These are phyloP conservation scores for Fusarium nematophilum DNA, from an alignment of 2,329 filamentous ascomycete species.

Conservation along the genomic window DNA sequence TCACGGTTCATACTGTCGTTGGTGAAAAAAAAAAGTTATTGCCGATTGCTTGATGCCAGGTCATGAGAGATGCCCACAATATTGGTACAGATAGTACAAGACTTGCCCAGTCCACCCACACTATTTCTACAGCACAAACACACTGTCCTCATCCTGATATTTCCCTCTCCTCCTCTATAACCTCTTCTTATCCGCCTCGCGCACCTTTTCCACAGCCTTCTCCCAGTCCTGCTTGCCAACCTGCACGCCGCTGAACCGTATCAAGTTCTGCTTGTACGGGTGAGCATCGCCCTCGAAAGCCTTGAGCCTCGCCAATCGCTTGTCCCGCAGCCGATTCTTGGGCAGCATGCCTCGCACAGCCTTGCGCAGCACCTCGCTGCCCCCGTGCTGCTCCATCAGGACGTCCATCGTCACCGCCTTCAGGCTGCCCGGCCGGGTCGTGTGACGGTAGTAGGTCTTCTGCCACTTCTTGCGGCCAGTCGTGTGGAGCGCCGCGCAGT, in stretches of 20 bases:
- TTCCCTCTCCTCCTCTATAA: constrained; percentile 53
- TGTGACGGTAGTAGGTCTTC: constrained; percentile 97
- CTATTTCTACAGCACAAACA: constrained; percentile 28
- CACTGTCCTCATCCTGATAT: constrained; percentile 1
- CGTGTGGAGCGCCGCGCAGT: constrained; percentile 86
- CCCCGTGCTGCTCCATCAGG: constrained; percentile 94
- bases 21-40: constrained; percentile 19
- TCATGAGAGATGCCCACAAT: constrained; percentile 44
- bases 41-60: constrained; percentile 42
- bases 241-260: constrained; percentile 73
- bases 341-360: constrained; percentile 98
- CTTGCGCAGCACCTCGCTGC: constrained; percentile 88
- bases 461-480: constrained; percentile 94
- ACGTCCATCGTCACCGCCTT: constrained; percentile 93
- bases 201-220: constrained; percentile 61
- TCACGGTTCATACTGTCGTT: too few species aligned
- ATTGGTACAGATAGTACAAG: constrained; percentile 50
- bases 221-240: constrained; percentile 67
- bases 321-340: constrained; percentile 92
- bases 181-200: constrained; percentile 61
- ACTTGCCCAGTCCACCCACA: constrained; percentile 35
- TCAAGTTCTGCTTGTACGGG: constrained; percentile 89
- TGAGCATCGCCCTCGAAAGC: constrained; percentile 94
- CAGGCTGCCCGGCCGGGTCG: constrained; percentile 87
- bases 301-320: constrained; percentile 88